These are phyloP conservation scores for Aspergillus hiratsukae DNA, from an alignment of 2,329 filamentous ascomycete genomes.

Conservation along the genomic window DNA sequence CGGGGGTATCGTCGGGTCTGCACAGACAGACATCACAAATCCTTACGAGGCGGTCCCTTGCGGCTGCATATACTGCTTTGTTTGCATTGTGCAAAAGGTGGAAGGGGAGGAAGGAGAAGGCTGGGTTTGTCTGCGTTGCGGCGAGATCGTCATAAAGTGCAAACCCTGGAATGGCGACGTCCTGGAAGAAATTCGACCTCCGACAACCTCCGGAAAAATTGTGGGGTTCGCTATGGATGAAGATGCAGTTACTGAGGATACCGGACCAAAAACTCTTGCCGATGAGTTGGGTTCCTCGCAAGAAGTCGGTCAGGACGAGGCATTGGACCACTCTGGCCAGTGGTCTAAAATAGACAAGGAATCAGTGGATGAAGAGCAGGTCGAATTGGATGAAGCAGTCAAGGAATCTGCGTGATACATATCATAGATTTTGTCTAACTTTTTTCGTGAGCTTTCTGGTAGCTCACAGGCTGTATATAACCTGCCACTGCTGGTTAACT, in stretches of 20 bases:
- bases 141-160: conserved; percentile 76
- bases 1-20: conserved; percentile 77
- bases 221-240: conserved; percentile 39
- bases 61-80: conserved; percentile 91
- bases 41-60: conserved; percentile 90
- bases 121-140: conserved; percentile 87
- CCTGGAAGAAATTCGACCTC: conserved; percentile 44
- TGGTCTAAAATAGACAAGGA: conserved; percentile 36
- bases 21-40: conserved; percentile 91
- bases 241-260: conserved; percentile 13
- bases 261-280: neutral
- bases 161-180: conserved; percentile 91
- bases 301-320: conserved; percentile 29
- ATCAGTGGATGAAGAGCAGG: conserved; percentile 14
- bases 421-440: neutral
- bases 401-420: neutral
- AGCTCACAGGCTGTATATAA: neutral
- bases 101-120: conserved; percentile 93
- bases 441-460: neutral
- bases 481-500: neutral
- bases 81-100: conserved; percentile 83
- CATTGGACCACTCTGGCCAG: conserved; percentile 32
- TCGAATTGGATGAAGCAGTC: conserved; percentile 1
- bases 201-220: conserved; percentile 34
- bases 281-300: conserved; percentile 20